phyloP scores from a whole-genome alignment of 306 rosid species.

The Vigna mungo region DNA sequence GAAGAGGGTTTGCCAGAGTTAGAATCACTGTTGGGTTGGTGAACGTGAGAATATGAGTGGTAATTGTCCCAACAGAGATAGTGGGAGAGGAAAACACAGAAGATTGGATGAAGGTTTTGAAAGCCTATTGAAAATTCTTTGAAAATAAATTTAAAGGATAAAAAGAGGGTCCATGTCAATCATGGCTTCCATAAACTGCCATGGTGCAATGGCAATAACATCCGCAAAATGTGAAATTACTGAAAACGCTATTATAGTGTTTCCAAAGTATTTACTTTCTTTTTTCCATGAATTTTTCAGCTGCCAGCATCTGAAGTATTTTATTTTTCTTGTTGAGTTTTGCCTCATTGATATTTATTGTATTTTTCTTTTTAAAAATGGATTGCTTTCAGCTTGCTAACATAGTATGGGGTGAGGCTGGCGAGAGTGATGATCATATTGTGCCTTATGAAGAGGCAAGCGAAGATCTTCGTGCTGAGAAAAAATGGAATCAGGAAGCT shows the following conservation, averaged over 20 bases:
- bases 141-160: neutral
- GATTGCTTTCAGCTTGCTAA: conserved; percentile 66
- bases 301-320: neutral
- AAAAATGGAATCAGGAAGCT: conserved; percentile 61
- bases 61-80: neutral
- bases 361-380: conserved; percentile 5
- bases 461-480: conserved; percentile 58
- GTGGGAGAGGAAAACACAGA: neutral
- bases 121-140: neutral
- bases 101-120: neutral
- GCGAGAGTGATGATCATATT: conserved; percentile 77
- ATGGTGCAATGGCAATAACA: neutral
- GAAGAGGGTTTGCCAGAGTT: neutral
- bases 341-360: conserved; percentile 19
- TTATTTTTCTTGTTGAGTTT: conserved; percentile 24
- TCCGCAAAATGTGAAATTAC: neutral
- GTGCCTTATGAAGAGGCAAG: conserved; percentile 69
- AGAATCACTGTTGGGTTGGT: neutral
- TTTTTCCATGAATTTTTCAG: neutral
- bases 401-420: conserved; percentile 80
- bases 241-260: neutral
- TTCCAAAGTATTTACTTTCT: neutral
- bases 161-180: neutral
- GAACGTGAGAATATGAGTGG: neutral
- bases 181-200: neutral